These are phyloP conservation scores for Diplosphaera chodatii DNA, from an alignment of 139 green algal genomes.

Conservation along the genomic window DNA sequence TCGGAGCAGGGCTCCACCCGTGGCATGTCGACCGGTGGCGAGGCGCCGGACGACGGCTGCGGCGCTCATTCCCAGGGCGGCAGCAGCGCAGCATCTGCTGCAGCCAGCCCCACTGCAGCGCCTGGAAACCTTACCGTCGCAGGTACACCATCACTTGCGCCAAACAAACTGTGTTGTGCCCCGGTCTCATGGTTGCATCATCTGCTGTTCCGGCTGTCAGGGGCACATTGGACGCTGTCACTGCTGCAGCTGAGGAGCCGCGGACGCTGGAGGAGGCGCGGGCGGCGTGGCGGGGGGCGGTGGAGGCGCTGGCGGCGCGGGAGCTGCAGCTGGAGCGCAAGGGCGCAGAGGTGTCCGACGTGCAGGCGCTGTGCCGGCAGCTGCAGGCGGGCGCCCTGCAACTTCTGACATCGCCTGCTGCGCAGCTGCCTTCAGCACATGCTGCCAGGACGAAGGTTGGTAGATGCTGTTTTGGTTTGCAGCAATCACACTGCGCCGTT, in stretches of 20 bases:
- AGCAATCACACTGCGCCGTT: no score
- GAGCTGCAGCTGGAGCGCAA: conserved; percentile 59
- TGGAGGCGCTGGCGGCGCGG: conserved; percentile 25
- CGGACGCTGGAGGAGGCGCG: conserved; percentile 7
- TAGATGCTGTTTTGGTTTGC: no score
- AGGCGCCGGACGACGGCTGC: neutral
- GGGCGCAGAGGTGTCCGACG: conserved; percentile 29
- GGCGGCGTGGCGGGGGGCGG: conserved; percentile 27
- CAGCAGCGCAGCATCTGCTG: neutral
- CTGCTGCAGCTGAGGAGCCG: neutral
- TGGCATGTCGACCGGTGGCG: neutral
- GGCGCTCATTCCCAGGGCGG: no score
- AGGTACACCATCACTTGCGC: no score
- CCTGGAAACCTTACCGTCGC: neutral
- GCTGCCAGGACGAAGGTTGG: no score
- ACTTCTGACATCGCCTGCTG: no score
- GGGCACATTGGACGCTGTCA: neutral
- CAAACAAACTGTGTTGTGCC: no score
- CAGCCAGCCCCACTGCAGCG: neutral
- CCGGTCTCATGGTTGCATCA: neutral
- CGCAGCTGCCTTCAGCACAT: no score
- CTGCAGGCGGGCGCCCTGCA: conserved; percentile 16
- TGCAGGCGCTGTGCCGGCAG: conserved; percentile 15
- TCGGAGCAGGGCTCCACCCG: neutral
- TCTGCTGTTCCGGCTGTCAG: neutral